Conservation (phyloP, 306 rosid species). For the Citrullus mucosospermus region DNA sequence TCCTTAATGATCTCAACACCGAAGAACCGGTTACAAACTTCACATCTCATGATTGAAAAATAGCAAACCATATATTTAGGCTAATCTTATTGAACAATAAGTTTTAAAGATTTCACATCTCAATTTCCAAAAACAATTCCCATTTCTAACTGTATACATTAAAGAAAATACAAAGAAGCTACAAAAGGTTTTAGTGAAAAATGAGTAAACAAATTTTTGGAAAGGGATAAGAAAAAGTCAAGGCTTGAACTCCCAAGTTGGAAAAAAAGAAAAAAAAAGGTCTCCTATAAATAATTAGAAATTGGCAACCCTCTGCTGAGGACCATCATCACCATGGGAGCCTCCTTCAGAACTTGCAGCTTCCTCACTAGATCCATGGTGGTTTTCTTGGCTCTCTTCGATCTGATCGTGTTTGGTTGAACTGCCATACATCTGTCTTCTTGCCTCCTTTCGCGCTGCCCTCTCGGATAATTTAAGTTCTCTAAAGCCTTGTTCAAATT, state of each 20-base stretch:
- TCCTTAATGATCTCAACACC: no score
- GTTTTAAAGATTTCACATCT: background rate
- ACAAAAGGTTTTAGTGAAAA: background rate
- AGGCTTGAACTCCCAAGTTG: background rate
- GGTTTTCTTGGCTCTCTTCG: constrained; percentile 17
- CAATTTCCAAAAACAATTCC: background rate
- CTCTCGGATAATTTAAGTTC: constrained; percentile 52
- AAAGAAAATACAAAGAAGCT: background rate
- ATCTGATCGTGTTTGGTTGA: constrained; percentile 30
- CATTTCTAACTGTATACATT: background rate
- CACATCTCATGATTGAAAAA: no score
- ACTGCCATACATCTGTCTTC: constrained; percentile 35
- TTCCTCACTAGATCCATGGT: constrained; percentile 19
- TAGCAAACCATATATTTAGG: no score
- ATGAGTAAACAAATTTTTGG: background rate
- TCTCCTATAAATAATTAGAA: background rate
- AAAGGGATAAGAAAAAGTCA: background rate
- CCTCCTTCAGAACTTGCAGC: constrained; percentile 5
- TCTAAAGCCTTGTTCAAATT: constrained; percentile 52
- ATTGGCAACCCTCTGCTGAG: constrained; percentile 30
- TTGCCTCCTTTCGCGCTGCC: constrained; percentile 43
- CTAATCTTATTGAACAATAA: background rate
- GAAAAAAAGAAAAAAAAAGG: background rate
- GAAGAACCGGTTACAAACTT: no score
- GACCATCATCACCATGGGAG: constrained; percentile 18